A percentile compares a stretch with the other conserved stretches of the same genome.
Evolutionary conservation across 495 filamentous ascomycete genomes (phyloP).

Genomic region (Daldinia childiae): DNA sequence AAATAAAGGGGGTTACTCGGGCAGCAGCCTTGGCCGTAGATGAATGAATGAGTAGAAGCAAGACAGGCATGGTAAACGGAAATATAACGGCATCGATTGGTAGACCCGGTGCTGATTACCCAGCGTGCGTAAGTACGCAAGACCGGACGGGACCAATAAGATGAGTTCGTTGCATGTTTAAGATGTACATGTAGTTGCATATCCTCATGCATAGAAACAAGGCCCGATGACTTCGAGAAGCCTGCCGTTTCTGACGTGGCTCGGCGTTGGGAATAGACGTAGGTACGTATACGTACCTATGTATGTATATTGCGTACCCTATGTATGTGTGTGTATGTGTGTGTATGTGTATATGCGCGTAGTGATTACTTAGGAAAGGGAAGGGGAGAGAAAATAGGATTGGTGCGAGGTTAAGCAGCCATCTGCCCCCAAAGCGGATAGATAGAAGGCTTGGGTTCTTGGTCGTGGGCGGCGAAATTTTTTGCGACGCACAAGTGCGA

Average conservation of each 20-base stretch:
- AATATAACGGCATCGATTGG: not conserved
- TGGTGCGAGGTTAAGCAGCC: not conserved
- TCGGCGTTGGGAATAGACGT: not conserved
- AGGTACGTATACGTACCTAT: not conserved
- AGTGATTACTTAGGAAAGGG: not conserved
- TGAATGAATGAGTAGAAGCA: not conserved
- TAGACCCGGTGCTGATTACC: not conserved
- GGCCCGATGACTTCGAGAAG: slow-evolving; percentile 39
- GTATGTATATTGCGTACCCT: not conserved
- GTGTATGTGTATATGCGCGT: not conserved
- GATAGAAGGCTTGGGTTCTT: not conserved
- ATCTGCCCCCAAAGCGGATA: not conserved
- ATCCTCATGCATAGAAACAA: slow-evolving; percentile 4
- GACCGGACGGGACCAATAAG: not conserved
- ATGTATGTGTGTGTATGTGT: not conserved
- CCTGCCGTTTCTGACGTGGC: slow-evolving; percentile 30
- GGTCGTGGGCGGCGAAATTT: not conserved
- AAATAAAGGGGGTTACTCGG: not conserved
- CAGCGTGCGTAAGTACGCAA: not conserved
- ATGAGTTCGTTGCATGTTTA: not conserved
- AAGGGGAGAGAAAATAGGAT: not conserved
- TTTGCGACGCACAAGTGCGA: not conserved
- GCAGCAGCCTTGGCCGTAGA: not conserved
- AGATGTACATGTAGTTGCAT: not conserved
- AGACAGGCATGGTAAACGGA: not conserved